Evolutionary conservation across 305 asterid genomes (phyloP).

Genomic region (Solanum aculeatissimum): DNA sequence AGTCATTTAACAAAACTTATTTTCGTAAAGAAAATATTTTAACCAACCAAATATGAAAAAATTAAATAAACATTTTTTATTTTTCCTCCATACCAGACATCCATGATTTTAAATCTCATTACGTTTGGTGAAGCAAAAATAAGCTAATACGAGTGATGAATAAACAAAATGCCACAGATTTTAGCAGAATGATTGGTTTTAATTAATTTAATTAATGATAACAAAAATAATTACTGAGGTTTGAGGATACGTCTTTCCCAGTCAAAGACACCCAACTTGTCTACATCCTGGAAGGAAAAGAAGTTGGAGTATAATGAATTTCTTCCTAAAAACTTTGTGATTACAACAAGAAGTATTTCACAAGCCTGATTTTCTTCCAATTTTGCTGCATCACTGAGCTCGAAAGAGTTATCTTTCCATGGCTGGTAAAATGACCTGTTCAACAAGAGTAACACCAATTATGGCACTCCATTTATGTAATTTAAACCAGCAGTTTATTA

Average conservation of each 20-base stretch:
- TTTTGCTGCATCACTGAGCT: constrained; percentile 5
- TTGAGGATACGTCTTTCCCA: constrained; percentile 22
- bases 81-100: not conserved
- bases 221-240: not conserved
- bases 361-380: constrained; percentile 35
- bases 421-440: constrained; percentile 34
- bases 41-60: not conserved
- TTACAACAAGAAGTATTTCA: constrained; percentile 18
- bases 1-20: not conserved
- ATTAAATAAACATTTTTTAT: not conserved
- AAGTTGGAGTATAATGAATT: constrained; percentile 10
- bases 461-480: not conserved
- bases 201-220: not conserved
- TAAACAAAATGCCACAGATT: not conserved
- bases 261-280: constrained; percentile 12
- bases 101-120: not conserved
- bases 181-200: not conserved
- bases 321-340: constrained; percentile 20
- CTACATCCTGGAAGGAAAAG: constrained; percentile 17
- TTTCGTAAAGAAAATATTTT: not conserved
- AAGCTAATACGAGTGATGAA: not conserved
- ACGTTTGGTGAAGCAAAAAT: not conserved
- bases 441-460: not conserved
- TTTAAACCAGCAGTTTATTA: not conserved
- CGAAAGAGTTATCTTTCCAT: constrained; percentile 20